Base-by-base conservation (phyloP, 495 filamentous ascomycete genomes). In the Annulohypoxylon stygium region DNA sequence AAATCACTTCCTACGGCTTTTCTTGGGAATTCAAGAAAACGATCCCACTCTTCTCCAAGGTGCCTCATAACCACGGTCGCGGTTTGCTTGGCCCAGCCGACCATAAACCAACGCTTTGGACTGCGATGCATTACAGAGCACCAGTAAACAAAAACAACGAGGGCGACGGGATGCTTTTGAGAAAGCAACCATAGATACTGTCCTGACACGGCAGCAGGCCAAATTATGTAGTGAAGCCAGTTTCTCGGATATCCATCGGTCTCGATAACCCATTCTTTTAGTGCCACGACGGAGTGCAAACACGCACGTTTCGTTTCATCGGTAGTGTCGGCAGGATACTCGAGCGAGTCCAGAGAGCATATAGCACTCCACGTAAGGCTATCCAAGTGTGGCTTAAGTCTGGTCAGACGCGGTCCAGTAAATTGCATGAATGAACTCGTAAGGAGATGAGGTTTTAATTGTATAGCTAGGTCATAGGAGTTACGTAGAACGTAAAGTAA, bases 121-220 rank as follows among this genome's bases (percentile, higher is more conserved):
- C 74, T 53, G 33, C 68, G 57, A 47, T 72, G 61, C 76, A 75
- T 76, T 23, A 78, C 51, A 37, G 48, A 60, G 62, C 76, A 78
- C 74, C 74, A 76, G 53, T 78, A 70, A 9, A 73, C 26, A 20
- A 76, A 72, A 34, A 76, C 25, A 6, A 78, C 45, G n/a, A 76
- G 62, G 1, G 76, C 71, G 14, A 73, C 58, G 1, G 65, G 63
- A 23, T 76, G 51, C 16, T 23, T 71, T 14, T 57, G 30, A 18
- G 47, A 66, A 55, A 78, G 53, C 8, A 71, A 61, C 6, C 51
- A 34, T 33, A 76, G 54, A 33, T 75, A 75, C 39, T 69, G 67
- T 4, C 55, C 67, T 2, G 63, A 55, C 47, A 76, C 48, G 9
- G 74, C 54, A 4, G 70, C 76, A 0, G 76, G 76, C 69, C 76